phyloP scores from a whole-genome alignment of 208 protist species.

The Leishmania amazonensis region DNA sequence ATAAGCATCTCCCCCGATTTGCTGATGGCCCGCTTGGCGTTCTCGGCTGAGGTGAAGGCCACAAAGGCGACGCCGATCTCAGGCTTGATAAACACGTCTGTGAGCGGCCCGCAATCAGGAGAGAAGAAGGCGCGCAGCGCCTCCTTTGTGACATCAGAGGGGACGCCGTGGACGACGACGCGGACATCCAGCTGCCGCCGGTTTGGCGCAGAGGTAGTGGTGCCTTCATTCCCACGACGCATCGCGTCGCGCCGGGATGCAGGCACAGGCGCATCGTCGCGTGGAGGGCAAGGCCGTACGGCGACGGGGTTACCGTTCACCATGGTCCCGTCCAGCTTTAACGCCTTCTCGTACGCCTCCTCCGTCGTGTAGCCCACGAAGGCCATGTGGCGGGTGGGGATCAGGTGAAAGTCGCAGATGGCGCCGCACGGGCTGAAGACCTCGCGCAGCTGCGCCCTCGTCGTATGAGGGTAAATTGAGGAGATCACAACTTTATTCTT shows the following conservation, averaged over 20 bases:
- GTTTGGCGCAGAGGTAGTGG: background rate
- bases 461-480: constrained; percentile 35
- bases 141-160: constrained; percentile 34
- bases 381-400: constrained; percentile 36
- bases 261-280: constrained; percentile 14
- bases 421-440: constrained; percentile 52
- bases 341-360: constrained; percentile 49
- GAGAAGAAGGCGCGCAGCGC: constrained; percentile 54
- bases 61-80: constrained; percentile 63
- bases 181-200: constrained; percentile 24
- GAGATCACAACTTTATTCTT: constrained; percentile 46
- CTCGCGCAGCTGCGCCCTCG: constrained; percentile 35
- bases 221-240: background rate
- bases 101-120: constrained; percentile 44
- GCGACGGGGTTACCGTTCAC: constrained; percentile 42
- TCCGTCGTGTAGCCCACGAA: constrained; percentile 56
- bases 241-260: constrained; percentile 5
- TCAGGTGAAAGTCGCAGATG: constrained; percentile 53
- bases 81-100: constrained; percentile 50
- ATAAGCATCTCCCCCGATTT: constrained; percentile 43
- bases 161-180: constrained; percentile 60
- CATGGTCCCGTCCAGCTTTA: constrained; percentile 49
- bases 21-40: constrained; percentile 44
- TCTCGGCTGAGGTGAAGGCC: constrained; percentile 43
- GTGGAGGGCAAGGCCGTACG: constrained; percentile 45